phyloP scores from a whole-genome alignment of 2,329 filamentous ascomycete species.

The Dothistroma pini region DNA sequence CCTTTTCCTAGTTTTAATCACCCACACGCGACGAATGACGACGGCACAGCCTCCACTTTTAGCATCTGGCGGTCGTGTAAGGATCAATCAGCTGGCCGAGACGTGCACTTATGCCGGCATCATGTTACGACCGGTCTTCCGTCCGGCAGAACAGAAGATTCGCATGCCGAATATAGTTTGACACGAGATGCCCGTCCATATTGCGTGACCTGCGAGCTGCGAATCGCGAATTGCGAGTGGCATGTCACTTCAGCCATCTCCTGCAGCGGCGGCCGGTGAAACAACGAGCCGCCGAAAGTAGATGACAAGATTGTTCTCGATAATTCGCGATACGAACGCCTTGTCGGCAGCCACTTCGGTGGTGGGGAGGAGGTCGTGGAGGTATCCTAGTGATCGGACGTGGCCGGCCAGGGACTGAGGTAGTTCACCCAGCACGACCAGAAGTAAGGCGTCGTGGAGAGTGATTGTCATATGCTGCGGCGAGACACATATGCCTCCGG shows the following conservation, averaged over 20 bases:
- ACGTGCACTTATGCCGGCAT: not conserved
- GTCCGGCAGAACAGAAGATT: not conserved
- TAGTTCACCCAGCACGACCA: too few relatives aligned
- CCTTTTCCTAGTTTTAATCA: conserved; percentile 18
- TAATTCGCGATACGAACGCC: not conserved
- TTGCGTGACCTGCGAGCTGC: not conserved
- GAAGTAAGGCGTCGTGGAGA: too few relatives aligned
- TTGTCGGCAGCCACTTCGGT: not conserved
- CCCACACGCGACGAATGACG: conserved; percentile 19
- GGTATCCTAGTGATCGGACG: not conserved
- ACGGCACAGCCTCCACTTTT: not conserved
- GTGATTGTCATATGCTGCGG: not conserved
- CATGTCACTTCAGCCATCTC: conserved; percentile 6
- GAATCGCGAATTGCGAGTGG: conserved; percentile 2
- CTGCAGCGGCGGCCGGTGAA: not conserved
- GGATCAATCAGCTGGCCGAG: not conserved
- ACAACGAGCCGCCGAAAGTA: not conserved
- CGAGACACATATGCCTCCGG: not conserved
- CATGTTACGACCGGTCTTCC: not conserved
- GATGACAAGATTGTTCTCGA: too few relatives aligned
- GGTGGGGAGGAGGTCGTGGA: not conserved
- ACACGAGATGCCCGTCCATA: not conserved
- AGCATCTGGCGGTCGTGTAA: not conserved
- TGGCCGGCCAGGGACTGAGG: not conserved
- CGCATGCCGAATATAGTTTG: not conserved